A percentile compares a stretch with the other conserved stretches of the same genome.
Conservation (phyloP, 2,329 filamentous ascomycete species). For the Diaporthe capsici region DNA sequence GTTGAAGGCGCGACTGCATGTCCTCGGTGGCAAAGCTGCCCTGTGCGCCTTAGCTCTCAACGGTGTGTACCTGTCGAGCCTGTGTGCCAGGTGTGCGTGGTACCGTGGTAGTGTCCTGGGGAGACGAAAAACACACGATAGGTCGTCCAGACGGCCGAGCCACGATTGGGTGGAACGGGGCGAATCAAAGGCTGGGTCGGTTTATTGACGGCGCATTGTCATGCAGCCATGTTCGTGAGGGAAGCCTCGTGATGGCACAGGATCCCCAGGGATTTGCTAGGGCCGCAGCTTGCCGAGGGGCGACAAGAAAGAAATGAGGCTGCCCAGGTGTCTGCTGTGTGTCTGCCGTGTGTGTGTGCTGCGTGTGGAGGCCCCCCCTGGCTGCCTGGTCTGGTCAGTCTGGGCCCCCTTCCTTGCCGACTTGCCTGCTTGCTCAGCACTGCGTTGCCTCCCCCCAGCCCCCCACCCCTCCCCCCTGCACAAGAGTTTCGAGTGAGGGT, state of each 20-base stretch:
- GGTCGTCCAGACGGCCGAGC: conserved; percentile 12
- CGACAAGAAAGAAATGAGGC: conserved; percentile 37
- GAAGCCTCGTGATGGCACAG: conserved; percentile 41
- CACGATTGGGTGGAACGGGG: conserved; percentile 24
- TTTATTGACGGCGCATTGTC: conserved; percentile 34
- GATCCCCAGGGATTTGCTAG: conserved; percentile 39
- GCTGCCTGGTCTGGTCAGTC: conserved; percentile 4
- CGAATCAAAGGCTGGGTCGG: conserved; percentile 37
- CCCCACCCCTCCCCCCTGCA: conserved; percentile 21
- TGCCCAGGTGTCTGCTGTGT: conserved; percentile 34
- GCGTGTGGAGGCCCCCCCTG: conserved; percentile 31
- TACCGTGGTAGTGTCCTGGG: conserved; percentile 29
- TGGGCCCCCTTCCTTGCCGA: conserved; percentile 15
- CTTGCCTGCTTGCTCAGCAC: conserved; percentile 17
- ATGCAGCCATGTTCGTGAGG: conserved; percentile 38
- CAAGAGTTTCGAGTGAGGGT: conserved; percentile 40
- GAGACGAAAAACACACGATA: conserved; percentile 33
- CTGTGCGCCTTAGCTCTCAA: conserved; percentile 27
- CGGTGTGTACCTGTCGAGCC: conserved; percentile 1
- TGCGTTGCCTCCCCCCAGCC: conserved; percentile 8
- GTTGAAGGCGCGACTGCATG: conserved; percentile 21
- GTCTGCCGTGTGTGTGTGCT: conserved; percentile 25
- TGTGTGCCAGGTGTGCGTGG: conserved; percentile 14
- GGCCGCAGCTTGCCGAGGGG: conserved; percentile 37
- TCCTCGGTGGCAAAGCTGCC: conserved; percentile 15